Base-by-base conservation (phyloP, 352 stramenopile species). In the Phytophthora melonis region DNA sequence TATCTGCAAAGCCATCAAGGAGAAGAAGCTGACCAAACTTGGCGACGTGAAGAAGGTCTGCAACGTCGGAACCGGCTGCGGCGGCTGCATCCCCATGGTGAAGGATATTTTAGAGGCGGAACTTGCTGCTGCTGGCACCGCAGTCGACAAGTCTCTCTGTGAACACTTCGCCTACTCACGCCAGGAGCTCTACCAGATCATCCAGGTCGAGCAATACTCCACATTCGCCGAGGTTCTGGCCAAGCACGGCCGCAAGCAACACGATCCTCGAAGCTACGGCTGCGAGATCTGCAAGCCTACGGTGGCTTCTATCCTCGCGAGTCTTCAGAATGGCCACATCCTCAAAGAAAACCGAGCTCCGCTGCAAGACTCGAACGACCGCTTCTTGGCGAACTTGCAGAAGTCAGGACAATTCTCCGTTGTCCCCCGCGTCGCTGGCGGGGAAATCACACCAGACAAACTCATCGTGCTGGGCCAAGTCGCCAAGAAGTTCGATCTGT, bases 221-320 rank as follows among this genome's bases (percentile, higher is more conserved):
- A 94, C 83, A 5, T 98, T 98, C 71, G 81, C 89, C 14, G 92
- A 98, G 61, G 83, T 98, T 36, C 66, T 98, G 9, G 71, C 74
- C 54, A 93, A 93, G 23, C 89, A 98, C 52, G 92, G 92, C 21
- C 72, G 88, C 23, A 84, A 83, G 34, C 76, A 69, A 25, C 81
- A 68, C 34, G 70, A 80, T n/a, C 67, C 68, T 36, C 72, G 66
- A 3, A 80, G 72, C 39, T 80, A 97, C 72, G 94, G 94, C 14
- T 98, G 94, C 55, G 94, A 98, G 74, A 93, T 97, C 67, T 98
- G 93, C 82, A 98, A 98, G 62, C 94, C 94, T 18, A 88, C 90
- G n/a, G 74, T 98, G 39, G 92, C 86, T 21, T 97, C 84, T 8
- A 98, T 98, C 69, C 83, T 98, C 23, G 92, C 94, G 7, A 97